Evolutionary conservation across 2,329 filamentous ascomycete genomes (phyloP), one percentile per base, ranked within the genome.

Genomic region (Claviceps sp.): DNA sequence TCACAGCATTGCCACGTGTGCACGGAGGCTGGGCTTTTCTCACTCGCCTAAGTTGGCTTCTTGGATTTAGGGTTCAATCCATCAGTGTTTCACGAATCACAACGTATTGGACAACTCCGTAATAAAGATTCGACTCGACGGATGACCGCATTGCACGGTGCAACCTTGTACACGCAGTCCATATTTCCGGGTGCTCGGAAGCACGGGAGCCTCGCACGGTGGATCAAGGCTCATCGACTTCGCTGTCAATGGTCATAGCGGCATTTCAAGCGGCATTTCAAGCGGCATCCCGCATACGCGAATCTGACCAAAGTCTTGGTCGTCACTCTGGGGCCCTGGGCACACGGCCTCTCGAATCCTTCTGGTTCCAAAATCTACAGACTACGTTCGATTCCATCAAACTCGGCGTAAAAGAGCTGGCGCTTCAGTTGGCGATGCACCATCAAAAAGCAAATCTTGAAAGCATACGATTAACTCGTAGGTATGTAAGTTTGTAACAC

Each of bases 1-100:
- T 41, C 47, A 40, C 47, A 41, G 47, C 37, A 16, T 41, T 30
- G 47, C 22, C 47, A 48, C 47, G 47, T 48, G 47, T 48, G 37
- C 47, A 14, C 22, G 47, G 47, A 30, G 26, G 37, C 37, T 48
- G 47, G n/a, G 20, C n/a, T 41, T 36, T 40, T 48, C 36, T 40
- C 36, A 37, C 47, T 48, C 36, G 36, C 22, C 47, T 48, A 40
- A 18, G 13, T 20, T 7, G 37, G n/a, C 47, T 48, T 22, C 20
- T 44, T 48, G 30, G 47, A 41, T 40, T 14, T 30, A 18, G 22
- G 37, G 37, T 41, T 48, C 37, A 30, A 48, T 48, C 47, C 47
- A 48, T 30, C 47, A 30, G 37, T 34, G 40, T 49, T 49, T 49
- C 18, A 44, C 38, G n/a, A n/a, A n/a, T n/a, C n/a, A n/a, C n/a